These are phyloP conservation scores for Abrus precatorius DNA, from an alignment of 306 rosid genomes.

Conservation along the genomic window DNA sequence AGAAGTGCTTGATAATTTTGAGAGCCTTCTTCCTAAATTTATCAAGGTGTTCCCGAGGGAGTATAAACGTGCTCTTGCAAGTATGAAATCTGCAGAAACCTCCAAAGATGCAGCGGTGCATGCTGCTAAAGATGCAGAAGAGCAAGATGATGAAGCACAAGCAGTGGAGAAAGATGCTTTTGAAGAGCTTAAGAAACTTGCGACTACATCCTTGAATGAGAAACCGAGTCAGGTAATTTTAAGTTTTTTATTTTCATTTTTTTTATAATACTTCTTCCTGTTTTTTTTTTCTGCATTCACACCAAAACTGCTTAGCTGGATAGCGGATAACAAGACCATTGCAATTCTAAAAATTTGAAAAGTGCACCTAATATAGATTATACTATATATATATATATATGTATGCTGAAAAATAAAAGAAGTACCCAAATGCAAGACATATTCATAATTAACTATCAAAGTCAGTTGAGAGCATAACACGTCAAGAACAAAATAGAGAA, in stretches of 20 bases:
- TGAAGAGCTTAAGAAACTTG: constrained; percentile 94
- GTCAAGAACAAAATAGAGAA: too few relatives aligned
- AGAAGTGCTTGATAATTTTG: constrained; percentile 83
- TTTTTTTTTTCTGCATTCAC: too few relatives aligned
- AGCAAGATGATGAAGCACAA: constrained; percentile 66
- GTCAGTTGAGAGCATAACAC: too few relatives aligned
- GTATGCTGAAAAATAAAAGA: too few relatives aligned
- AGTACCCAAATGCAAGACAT: too few relatives aligned
- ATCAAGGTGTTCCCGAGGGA: constrained; percentile 92
- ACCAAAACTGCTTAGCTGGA: too few relatives aligned
- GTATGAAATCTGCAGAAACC: constrained; percentile 67
- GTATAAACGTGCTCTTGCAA: constrained; percentile 84
- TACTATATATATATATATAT: too few relatives aligned
- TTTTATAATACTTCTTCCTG: background rate
- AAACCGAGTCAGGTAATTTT: constrained; percentile 65
- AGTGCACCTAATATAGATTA: too few relatives aligned
- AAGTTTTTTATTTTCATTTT: background rate
- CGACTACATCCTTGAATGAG: constrained; percentile 73
- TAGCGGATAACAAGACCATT: too few relatives aligned
- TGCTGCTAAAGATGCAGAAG: constrained; percentile 56
- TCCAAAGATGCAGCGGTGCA: constrained; percentile 54
- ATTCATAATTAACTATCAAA: too few relatives aligned
- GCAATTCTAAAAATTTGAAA: too few relatives aligned
- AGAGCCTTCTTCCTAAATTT: constrained; percentile 80
- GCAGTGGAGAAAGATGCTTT: constrained; percentile 79